A percentile compares a stretch with the other conserved stretches of the same genome.
phyloP scores from a whole-genome alignment of 768 basidiomycete genomes.

The Rhodotorula diobovata region DNA sequence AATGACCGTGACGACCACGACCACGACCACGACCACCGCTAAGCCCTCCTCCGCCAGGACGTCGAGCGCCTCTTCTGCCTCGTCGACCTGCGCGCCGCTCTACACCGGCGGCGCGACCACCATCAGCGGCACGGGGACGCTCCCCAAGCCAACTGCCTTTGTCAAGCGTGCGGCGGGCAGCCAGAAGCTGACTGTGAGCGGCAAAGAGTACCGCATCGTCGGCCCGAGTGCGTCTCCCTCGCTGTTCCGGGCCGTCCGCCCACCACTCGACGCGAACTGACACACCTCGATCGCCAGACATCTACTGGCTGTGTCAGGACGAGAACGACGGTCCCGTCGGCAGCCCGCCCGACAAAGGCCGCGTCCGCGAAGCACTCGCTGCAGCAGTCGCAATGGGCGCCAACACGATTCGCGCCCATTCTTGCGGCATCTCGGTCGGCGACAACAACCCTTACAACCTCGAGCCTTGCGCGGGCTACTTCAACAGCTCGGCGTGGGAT shows the following conservation, averaged over 20 bases:
- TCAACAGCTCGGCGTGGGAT: constrained; percentile 41
- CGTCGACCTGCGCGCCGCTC: constrained; percentile 1
- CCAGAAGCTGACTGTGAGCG: not conserved
- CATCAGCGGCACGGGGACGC: constrained; percentile 31
- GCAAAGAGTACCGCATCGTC: constrained; percentile 14
- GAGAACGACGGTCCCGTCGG: constrained; percentile 32
- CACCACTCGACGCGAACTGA: not conserved
- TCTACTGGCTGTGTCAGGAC: constrained; percentile 39
- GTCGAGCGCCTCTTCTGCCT: not conserved
- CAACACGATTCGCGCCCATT: constrained; percentile 28
- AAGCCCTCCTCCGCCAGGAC: too few species aligned
- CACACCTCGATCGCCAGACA: constrained; percentile 7
- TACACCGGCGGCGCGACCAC: constrained; percentile 14
- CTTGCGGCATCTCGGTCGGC: constrained; percentile 44
- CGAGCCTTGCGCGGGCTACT: constrained; percentile 38
- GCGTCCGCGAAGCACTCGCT: constrained; percentile 37
- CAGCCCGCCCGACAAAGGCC: constrained; percentile 28
- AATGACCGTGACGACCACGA: not conserved
- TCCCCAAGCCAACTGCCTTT: constrained; percentile 24
- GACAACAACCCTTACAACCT: constrained; percentile 39
- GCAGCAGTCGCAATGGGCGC: constrained; percentile 42
- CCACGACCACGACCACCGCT: not conserved
- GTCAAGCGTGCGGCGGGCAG: not conserved
- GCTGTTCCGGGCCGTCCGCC: not conserved
- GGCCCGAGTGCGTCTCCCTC: constrained; percentile 23